These are phyloP conservation scores for Diaporthe sp. DNA, from an alignment of 2,329 filamentous ascomycete species.

Conservation along the genomic window DNA sequence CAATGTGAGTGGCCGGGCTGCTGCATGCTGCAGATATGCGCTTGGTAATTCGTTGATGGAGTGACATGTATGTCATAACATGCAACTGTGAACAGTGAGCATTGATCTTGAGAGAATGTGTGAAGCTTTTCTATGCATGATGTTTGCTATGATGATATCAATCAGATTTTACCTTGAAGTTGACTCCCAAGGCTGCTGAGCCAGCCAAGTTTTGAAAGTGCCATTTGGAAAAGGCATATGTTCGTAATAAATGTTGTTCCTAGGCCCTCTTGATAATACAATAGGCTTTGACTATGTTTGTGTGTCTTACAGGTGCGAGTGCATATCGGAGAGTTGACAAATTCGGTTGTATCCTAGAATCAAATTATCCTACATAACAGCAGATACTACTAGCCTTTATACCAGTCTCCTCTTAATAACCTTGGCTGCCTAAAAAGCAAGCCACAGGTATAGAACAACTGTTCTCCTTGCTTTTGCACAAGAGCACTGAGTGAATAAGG, in stretches of 20 bases:
- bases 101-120: neutral
- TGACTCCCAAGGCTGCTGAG: neutral
- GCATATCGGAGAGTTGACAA: neutral
- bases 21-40: neutral
- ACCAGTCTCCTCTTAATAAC: neutral
- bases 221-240: neutral
- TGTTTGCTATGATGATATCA: neutral
- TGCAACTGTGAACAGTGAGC: neutral
- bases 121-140: neutral
- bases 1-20: neutral
- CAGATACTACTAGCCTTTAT: neutral
- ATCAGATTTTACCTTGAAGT: neutral
- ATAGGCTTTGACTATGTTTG: neutral
- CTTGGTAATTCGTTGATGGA: neutral
- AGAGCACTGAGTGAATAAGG: neutral
- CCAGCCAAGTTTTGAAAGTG: neutral
- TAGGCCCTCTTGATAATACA: neutral
- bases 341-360: neutral
- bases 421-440: too few relatives aligned
- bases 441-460: too few relatives aligned
- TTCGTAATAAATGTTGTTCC: neutral
- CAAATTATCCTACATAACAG: neutral
- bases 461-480: neutral
- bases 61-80: neutral
- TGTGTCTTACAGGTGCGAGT: neutral